These are phyloP conservation scores for Pseudofabraea citricarpa DNA, from an alignment of 2,329 filamentous ascomycete species.

Conservation along the genomic window DNA sequence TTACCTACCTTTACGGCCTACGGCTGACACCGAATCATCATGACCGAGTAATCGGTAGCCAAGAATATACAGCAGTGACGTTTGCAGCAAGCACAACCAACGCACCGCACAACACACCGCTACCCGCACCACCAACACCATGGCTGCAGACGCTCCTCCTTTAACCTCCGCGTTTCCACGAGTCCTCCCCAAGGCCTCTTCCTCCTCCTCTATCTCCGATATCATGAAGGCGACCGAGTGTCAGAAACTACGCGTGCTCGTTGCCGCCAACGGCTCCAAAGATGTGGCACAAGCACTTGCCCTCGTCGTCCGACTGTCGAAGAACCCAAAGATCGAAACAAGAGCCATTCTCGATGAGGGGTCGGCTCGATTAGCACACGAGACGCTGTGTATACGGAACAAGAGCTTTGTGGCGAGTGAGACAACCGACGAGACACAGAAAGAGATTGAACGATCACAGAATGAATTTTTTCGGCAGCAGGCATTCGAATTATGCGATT, in stretches of 20 bases:
- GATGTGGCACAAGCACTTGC: slow-evolving; percentile 63
- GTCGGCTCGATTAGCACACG: slow-evolving; percentile 57
- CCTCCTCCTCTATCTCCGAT: slow-evolving; percentile 19
- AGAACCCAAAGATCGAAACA: slow-evolving; percentile 56
- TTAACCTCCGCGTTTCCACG: slow-evolving; percentile 9
- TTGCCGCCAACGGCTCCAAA: slow-evolving; percentile 60
- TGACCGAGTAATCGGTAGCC: neutral
- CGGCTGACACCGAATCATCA: too few relatives aligned
- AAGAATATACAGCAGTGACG: neutral
- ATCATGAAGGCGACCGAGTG: slow-evolving; percentile 41
- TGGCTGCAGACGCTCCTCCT: slow-evolving; percentile 14
- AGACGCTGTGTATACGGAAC: slow-evolving; percentile 56
- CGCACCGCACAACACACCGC: neutral
- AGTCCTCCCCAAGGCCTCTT: slow-evolving; percentile 17
- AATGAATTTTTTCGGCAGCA: slow-evolving; percentile 48
- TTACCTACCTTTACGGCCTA: too few relatives aligned
- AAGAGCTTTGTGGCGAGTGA: slow-evolving; percentile 30
- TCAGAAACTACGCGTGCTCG: slow-evolving; percentile 54
- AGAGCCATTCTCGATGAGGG: slow-evolving; percentile 62
- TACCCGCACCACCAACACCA: slow-evolving; percentile 4
- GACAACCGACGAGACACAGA: slow-evolving; percentile 18
- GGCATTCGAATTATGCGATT: slow-evolving; percentile 68
- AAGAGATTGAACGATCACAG: slow-evolving; percentile 21
- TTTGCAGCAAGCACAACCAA: neutral
- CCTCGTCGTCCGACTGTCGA: slow-evolving; percentile 62